phyloP scores from a whole-genome alignment of 2,329 filamentous ascomycete species.

The Diaporthe citrichinensis region DNA sequence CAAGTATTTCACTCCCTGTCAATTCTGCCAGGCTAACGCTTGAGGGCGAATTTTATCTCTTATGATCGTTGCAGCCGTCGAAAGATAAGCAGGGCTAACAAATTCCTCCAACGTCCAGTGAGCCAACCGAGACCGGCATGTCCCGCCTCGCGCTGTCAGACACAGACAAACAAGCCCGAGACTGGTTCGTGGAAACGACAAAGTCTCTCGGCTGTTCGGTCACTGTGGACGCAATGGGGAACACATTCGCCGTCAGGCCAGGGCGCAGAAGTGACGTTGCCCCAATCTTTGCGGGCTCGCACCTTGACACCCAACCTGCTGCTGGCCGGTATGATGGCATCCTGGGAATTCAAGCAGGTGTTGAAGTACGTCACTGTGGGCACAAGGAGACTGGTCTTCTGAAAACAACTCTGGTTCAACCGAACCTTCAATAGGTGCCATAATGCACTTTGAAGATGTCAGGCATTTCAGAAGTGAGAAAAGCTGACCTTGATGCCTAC shows the following conservation, averaged over 20 bases:
- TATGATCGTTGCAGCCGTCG: conserved; percentile 9
- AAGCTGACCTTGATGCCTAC: not conserved
- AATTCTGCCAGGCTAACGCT: not conserved
- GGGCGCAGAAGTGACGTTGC: conserved; percentile 70
- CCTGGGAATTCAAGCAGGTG: conserved; percentile 78
- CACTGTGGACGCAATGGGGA: conserved; percentile 82
- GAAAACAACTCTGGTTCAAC: not conserved
- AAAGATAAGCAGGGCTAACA: conserved; percentile 37
- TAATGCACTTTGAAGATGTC: too few relatives aligned
- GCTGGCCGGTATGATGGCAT: conserved; percentile 84
- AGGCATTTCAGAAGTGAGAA: too few relatives aligned
- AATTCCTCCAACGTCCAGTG: conserved; percentile 50
- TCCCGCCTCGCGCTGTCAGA: conserved; percentile 79
- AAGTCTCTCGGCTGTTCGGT: conserved; percentile 75
- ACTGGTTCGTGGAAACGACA: conserved; percentile 81
- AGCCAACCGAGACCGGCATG: conserved; percentile 80
- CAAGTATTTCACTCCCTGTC: conserved; percentile 56
- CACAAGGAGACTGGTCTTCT: not conserved
- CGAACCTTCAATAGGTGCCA: not conserved
- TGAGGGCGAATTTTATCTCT: not conserved
- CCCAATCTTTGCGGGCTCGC: conserved; percentile 79
- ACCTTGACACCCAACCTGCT: conserved; percentile 75
- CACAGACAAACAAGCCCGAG: conserved; percentile 77
- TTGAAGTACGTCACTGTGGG: conserved; percentile 63
- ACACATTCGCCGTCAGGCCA: conserved; percentile 81